Percentiles rank a stretch among this genome's conserved stretches.
These are phyloP conservation scores for Globisporangium mamillatum DNA, from an alignment of 352 stramenopile genomes.

Conservation along the genomic window DNA sequence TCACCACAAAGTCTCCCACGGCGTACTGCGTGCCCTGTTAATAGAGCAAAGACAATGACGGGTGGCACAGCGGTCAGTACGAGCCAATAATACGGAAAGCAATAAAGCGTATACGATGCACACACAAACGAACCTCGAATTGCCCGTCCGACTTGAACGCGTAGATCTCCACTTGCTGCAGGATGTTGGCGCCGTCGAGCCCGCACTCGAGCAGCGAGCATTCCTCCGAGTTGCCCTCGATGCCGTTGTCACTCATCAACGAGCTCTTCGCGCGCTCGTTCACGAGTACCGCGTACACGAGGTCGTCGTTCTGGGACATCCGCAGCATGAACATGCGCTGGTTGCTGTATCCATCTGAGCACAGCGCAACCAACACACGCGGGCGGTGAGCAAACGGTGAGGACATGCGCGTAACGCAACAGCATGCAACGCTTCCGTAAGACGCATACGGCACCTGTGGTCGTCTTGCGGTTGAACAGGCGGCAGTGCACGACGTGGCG, in stretches of 20 bases:
- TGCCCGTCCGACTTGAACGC: constrained; percentile 86
- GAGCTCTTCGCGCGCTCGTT: constrained; percentile 72
- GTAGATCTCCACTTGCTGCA: constrained; percentile 89
- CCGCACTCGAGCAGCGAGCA: constrained; percentile 82
- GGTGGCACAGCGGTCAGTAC: background rate
- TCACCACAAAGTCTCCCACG: constrained; percentile 84
- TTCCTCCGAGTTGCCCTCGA: constrained; percentile 71
- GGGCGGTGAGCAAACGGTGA: background rate
- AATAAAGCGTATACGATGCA: background rate
- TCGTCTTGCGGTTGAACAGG: constrained; percentile 84
- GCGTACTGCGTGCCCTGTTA: constrained; percentile 68
- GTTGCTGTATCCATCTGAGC: constrained; percentile 73
- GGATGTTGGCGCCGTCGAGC: constrained; percentile 79
- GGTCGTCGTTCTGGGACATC: constrained; percentile 87
- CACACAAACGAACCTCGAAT: constrained; percentile 53
- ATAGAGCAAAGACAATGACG: background rate
- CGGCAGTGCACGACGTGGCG: constrained; percentile 83
- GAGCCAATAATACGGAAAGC: background rate
- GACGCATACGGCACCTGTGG: constrained; percentile 36
- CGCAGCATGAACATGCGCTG: constrained; percentile 89
- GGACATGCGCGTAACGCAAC: background rate
- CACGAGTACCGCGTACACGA: constrained; percentile 80
- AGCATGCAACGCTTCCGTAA: background rate
- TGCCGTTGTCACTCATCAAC: constrained; percentile 61
- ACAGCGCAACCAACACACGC: constrained; percentile 2